phyloP scores from a whole-genome alignment of 495 filamentous ascomycete species.

The Talaromyces trachyspermus region DNA sequence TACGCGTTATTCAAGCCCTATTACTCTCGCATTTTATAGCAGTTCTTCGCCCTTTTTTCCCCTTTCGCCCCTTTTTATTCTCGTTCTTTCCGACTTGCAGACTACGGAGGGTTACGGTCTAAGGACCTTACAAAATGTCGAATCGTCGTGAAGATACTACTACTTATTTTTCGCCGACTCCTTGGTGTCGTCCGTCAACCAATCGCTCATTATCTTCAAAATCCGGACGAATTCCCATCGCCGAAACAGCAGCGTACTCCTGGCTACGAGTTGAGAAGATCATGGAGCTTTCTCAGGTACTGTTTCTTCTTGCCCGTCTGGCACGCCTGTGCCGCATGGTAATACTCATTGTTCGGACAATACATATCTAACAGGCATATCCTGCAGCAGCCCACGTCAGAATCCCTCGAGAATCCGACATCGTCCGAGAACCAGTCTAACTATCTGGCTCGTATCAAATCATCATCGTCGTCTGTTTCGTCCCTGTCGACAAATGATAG shows the following conservation, averaged over 20 bases:
- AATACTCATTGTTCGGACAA: neutral
- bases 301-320: neutral
- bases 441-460: constrained; percentile 1
- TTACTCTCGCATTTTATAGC: too few relatives aligned
- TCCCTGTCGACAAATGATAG: neutral
- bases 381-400: constrained; percentile 6
- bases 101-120: too few relatives aligned
- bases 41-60: too few relatives aligned
- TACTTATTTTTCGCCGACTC: neutral
- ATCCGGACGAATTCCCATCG: constrained; percentile 4
- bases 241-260: constrained; percentile 9
- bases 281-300: constrained; percentile 6
- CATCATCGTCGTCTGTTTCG: neutral
- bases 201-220: constrained; percentile 5
- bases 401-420: constrained; percentile 1
- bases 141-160: neutral
- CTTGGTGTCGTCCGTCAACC: neutral
- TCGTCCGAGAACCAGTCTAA: neutral
- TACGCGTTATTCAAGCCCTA: too few relatives aligned
- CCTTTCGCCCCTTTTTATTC: too few relatives aligned
- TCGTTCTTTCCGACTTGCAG: too few relatives aligned
- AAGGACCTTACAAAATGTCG: constrained; percentile 1
- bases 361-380: neutral
- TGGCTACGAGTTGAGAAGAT: constrained; percentile 8
- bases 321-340: neutral